Evolutionary conservation across 2,329 filamentous ascomycete species (phyloP), one percentile per base, ranked within the genome.

Genomic region (Penicillium italicum): DNA sequence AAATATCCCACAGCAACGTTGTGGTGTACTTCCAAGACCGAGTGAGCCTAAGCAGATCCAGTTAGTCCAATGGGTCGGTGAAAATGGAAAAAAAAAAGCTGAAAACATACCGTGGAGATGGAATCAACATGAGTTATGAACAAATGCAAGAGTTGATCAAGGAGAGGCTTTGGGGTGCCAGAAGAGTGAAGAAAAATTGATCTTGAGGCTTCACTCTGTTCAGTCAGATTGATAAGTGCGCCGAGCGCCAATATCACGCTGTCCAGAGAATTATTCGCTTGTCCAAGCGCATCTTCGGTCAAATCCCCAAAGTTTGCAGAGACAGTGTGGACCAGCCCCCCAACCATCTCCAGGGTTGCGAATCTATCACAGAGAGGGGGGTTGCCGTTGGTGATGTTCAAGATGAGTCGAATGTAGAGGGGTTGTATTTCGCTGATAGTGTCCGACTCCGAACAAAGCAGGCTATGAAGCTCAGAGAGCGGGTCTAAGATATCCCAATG

Each of bases 1-100:
- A 97, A 79, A 70, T 96, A 97, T 16, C 91, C 92, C 70, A 93
- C 85, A 1, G 89, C 87, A 28, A 97, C 91, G 63, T 92, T 91
- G 48, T 88, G 81, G 57, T 89, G 86, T 26, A 86, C 87, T 68
- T 92, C 90, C 66, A 90, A 74, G 55, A 82, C 74, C 6, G 80
- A 82, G 59, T 79, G 72, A 53, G 80, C 81, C 79, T 82, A 34
- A 52, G 16, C 14, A 31, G 12, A 49, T 48, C 43, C 57, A 38
- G 58, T 63, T 53, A 66, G 59, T 34, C 48, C n/a, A 16, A 50
- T 36, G 4, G 24, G 45, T 50, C 9, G 12, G 22, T 10, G 24
- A 28, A 36, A 42, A 16, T 5, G 6, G 5, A 18, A 33, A 10
- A 11, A 34, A 30, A 33, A 22, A 38, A 16, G 22, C 4, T 1